Conservation (phyloP, 2,329 filamentous ascomycete genomes). For the Chrysosporium queenslandicum region DNA sequence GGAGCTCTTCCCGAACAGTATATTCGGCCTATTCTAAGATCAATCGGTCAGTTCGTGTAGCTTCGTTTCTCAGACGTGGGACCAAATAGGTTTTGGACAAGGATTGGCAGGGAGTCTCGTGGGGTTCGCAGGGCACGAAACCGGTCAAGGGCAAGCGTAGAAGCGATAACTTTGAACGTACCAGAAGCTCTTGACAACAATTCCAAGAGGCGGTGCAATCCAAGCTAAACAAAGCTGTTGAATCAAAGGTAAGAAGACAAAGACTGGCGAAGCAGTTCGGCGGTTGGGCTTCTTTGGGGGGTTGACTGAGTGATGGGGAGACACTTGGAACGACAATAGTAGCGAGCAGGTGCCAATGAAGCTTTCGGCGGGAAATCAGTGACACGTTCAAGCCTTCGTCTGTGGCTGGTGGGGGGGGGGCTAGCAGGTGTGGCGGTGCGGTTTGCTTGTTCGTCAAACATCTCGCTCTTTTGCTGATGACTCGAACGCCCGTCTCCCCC, state of each 20-base stretch:
- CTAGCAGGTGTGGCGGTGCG: constrained; percentile 9
- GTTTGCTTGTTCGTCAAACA: constrained; percentile 9
- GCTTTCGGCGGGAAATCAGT: constrained; percentile 2
- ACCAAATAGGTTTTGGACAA: constrained; percentile 8
- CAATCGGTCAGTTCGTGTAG: constrained; percentile 10
- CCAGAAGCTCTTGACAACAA: not conserved
- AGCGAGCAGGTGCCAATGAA: not conserved
- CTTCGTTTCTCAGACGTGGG: constrained; percentile 4
- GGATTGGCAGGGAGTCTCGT: constrained; percentile 13
- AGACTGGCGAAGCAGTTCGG: constrained; percentile 1
- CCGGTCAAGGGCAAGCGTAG: constrained; percentile 1
- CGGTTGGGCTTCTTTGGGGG: not conserved
- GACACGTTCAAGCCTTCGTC: not conserved
- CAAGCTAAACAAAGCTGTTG: not conserved
- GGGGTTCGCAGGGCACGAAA: constrained; percentile 10
- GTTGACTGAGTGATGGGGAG: not conserved
- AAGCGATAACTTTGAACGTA: constrained; percentile 2
- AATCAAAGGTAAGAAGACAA: not conserved
- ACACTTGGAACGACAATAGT: not conserved
- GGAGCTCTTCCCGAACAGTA: not conserved
- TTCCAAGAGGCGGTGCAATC: not conserved
- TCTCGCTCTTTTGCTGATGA: constrained; percentile 1
- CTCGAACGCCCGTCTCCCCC: not conserved
- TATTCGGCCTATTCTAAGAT: not conserved
- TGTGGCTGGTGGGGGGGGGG: constrained; percentile 9